Percentiles rank a stretch among this genome's conserved stretches.
Conservation (phyloP, 148 eudicot genomes). For the Silene latifolia region DNA sequence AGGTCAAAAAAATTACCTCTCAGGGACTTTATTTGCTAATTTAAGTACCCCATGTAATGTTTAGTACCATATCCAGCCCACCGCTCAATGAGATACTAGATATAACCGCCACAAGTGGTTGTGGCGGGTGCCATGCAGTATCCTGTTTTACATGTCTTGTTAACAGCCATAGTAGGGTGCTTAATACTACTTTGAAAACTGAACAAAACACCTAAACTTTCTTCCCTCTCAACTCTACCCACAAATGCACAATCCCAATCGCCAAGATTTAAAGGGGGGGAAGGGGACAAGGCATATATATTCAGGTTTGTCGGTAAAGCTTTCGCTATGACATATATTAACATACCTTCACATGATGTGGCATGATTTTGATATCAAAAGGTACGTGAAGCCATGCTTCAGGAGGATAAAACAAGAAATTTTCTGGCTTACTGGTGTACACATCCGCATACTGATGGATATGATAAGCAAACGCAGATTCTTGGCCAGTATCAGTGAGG, state of each 20-base stretch:
- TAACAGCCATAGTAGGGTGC: background rate
- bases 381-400: conserved; percentile 96
- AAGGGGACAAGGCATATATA: background rate
- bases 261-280: background rate
- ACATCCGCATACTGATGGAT: conserved; percentile 97
- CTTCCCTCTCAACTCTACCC: background rate
- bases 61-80: too few relatives aligned
- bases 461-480: conserved; percentile 87
- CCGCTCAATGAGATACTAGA: too few relatives aligned
- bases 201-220: background rate
- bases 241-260: background rate
- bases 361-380: conserved; percentile 92
- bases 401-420: conserved; percentile 74
- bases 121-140: too few relatives aligned
- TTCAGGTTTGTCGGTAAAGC: background rate
- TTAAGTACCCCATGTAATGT: too few relatives aligned
- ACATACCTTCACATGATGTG: conserved; percentile 91
- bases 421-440: conserved; percentile 94
- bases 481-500: conserved; percentile 90
- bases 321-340: background rate
- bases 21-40: too few relatives aligned
- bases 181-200: background rate
- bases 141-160: too few relatives aligned
- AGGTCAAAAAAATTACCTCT: too few relatives aligned
- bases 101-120: too few relatives aligned